Evolutionary conservation across 352 stramenopile species (phyloP), one percentile per base, ranked within the genome.

Genomic region (Phytophthora foliorum): DNA sequence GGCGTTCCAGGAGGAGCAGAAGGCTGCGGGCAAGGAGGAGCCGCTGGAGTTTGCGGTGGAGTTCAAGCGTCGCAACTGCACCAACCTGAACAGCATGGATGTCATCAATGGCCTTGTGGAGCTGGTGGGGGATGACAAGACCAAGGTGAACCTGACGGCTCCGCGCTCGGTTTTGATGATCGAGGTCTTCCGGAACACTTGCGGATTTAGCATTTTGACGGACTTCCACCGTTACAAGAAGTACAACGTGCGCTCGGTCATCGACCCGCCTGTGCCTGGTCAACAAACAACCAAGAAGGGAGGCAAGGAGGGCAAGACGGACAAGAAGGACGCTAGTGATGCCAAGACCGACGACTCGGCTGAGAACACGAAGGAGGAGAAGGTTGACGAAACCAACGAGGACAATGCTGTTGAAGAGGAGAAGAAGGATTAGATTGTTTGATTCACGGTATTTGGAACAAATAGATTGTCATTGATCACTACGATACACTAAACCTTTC

Each of bases 1-100:
- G n/a, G 63, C 63, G 31, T 74, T 74, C 25, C 48, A 59, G 25
- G 51, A 73, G 50, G 71, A 77, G 50, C 57, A 78, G 27, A 61
- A 74, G 21, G 61, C 27, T 24, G 57, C 66, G 19, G 56, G 50
- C 1, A 71, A 51, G 38, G 59, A 80, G 8, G 63, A 75, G 5
- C 69, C 58, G 9, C 55, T 86, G 11, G 60, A 84, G 62, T 81
- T 76, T 50, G 74, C 82, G 2, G 84, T 94, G 14, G 86, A 94
- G 57, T 85, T 94, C 53, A 92, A 92, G 73, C 82, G 86, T 27
- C 84, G 86, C 22, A 94, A 93, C 63, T 94, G 84, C 65, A 89
- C 79, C 11, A 80, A 88, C 25, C 65, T 94, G 19, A 83, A 86
- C 48, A 83, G 79, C 22, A 90, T 85, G 75, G 84, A 94, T 44